A percentile compares a stretch with the other conserved stretches of the same genome.
Evolutionary conservation across 352 stramenopile species (phyloP).

Genomic region (Phytopythium oedochilum): DNA sequence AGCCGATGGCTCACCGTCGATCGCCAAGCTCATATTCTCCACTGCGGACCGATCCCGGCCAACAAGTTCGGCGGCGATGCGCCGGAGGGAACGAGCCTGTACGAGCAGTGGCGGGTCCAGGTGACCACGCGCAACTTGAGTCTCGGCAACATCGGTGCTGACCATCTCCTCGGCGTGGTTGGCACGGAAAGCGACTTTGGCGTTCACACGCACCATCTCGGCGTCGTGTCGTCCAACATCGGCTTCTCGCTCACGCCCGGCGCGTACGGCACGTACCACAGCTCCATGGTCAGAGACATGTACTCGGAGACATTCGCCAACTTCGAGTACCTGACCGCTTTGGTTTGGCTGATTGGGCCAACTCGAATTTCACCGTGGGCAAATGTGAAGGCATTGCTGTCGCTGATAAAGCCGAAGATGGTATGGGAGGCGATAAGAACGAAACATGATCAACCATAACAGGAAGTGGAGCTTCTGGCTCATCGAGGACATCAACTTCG

Average conservation of each 20-base stretch:
- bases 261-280: conserved; percentile 76
- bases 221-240: conserved; percentile 71
- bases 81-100: conserved; percentile 21
- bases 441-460: too few relatives aligned
- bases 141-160: conserved; percentile 22
- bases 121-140: conserved; percentile 14
- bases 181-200: conserved; percentile 64
- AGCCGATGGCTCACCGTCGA: conserved; percentile 58
- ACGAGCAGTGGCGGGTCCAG: conserved; percentile 31
- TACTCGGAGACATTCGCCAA: conserved; percentile 57
- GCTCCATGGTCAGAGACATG: conserved; percentile 76
- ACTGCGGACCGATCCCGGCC: conserved; percentile 46
- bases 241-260: conserved; percentile 25
- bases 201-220: conserved; percentile 75
- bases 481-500: not conserved
- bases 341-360: too few relatives aligned
- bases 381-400: too few relatives aligned
- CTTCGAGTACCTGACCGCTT: too few relatives aligned
- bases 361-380: too few relatives aligned
- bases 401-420: too few relatives aligned
- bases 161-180: conserved; percentile 41
- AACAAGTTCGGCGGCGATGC: conserved; percentile 30
- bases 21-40: conserved; percentile 52
- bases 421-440: too few relatives aligned
- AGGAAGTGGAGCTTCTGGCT: too few relatives aligned